Evolutionary conservation across 169 alveolate species (phyloP).

Genomic region (Cryptosporidium sp.): DNA sequence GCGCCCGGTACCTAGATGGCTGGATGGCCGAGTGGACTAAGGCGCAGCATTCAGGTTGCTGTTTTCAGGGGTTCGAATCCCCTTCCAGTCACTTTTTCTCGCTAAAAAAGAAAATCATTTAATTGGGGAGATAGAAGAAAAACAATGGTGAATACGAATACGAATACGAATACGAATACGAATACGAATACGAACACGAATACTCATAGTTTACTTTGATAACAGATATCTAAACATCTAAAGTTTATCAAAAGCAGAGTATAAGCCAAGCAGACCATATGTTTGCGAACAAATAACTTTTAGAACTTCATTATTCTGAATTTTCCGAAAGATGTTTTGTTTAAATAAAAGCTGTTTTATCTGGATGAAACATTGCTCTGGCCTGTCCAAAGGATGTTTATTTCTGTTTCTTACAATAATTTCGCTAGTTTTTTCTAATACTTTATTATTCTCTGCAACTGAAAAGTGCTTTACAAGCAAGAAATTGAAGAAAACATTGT

Average conservation of each 20-base stretch:
- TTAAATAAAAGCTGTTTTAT: background rate
- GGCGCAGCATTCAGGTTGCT: slow-evolving; percentile 77
- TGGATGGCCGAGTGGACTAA: slow-evolving; percentile 78
- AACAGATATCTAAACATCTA: slow-evolving; percentile 3
- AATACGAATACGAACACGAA: no score
- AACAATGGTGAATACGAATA: no score
- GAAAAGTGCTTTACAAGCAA: background rate
- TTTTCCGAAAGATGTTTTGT: background rate
- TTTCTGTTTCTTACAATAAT: background rate
- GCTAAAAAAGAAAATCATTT: background rate
- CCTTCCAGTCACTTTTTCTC: slow-evolving; percentile 68
- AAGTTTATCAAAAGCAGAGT: background rate
- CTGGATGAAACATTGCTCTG: slow-evolving; percentile 14
- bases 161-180: background rate
- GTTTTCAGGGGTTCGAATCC: slow-evolving; percentile 78
- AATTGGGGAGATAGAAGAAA: background rate
- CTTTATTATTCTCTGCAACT: background rate
- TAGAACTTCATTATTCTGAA: slow-evolving; percentile 2
- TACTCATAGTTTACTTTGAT: background rate
- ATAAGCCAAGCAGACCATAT: slow-evolving; percentile 41
- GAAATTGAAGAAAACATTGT: background rate
- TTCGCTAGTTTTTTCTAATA: background rate
- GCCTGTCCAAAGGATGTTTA: slow-evolving; percentile 40
- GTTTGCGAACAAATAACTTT: slow-evolving; percentile 16
- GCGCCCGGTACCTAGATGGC: slow-evolving; percentile 12